phyloP scores from a whole-genome alignment of 139 green algal genomes.

The Chlorella sp. region DNA sequence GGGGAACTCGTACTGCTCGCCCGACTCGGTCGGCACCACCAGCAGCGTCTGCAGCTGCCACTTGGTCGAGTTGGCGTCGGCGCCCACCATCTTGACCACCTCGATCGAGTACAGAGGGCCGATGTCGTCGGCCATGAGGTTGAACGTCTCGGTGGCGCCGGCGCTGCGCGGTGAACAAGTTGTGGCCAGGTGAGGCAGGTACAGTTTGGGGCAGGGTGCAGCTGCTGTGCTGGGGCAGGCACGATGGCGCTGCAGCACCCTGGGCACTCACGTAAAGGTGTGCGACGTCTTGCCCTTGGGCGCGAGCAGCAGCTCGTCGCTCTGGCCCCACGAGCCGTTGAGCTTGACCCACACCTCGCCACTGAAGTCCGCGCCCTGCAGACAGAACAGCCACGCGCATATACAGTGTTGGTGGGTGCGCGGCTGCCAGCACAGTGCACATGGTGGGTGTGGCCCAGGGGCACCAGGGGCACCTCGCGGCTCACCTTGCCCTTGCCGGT shows the following conservation, averaged over 20 bases:
- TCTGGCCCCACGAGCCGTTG: constrained; percentile 4
- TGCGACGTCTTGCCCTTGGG: not conserved
- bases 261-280: not conserved
- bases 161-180: too few relatives aligned
- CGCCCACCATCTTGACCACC: not conserved
- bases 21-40: not conserved
- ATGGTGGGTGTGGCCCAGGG: too few relatives aligned
- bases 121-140: not conserved
- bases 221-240: too few relatives aligned
- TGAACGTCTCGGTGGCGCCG: not conserved
- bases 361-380: constrained; percentile 1
- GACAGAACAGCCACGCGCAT: not conserved
- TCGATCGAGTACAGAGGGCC: not conserved
- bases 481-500: not conserved
- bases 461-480: too few relatives aligned
- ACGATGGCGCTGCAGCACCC: not conserved
- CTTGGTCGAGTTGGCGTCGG: not conserved
- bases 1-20: not conserved
- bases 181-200: not conserved
- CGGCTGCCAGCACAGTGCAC: too few relatives aligned
- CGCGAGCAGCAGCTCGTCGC: constrained; percentile 1
- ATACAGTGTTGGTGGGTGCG: too few relatives aligned
- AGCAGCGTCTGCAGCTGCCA: not conserved
- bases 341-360: constrained; percentile 6
- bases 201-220: not conserved